A percentile compares a stretch with the other conserved stretches of the same genome.
Evolutionary conservation across 2,329 filamentous ascomycete species (phyloP).

Genomic region (Verticillium longisporum): DNA sequence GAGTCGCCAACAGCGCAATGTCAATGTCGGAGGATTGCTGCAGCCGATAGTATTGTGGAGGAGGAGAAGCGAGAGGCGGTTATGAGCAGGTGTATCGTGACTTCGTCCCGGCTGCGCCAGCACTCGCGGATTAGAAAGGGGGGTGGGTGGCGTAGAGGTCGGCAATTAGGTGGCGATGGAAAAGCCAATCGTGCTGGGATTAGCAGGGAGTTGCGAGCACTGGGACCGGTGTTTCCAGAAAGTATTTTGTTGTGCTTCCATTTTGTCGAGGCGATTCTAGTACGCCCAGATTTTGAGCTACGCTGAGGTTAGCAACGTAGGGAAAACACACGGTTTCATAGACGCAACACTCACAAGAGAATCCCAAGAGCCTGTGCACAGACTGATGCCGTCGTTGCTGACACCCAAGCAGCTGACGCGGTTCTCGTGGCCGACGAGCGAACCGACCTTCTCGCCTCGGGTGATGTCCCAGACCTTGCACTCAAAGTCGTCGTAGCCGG

Average conservation of each 20-base stretch:
- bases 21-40: not conserved
- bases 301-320: slow-evolving; percentile 29
- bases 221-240: slow-evolving; percentile 13
- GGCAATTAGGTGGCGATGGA: slow-evolving; percentile 12
- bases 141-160: slow-evolving; percentile 9
- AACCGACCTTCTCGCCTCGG: slow-evolving; percentile 93
- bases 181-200: slow-evolving; percentile 11
- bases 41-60: not conserved
- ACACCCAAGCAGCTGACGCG: slow-evolving; percentile 97
- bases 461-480: slow-evolving; percentile 99
- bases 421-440: slow-evolving; percentile 95
- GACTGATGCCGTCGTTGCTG: slow-evolving; percentile 97
- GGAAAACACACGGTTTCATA: slow-evolving; percentile 33
- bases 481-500: slow-evolving; percentile 97
- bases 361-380: slow-evolving; percentile 99
- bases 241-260: slow-evolving; percentile 7
- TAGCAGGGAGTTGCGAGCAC: slow-evolving; percentile 12
- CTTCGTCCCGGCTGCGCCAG: slow-evolving; percentile 6
- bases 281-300: slow-evolving; percentile 87
- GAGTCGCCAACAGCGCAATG: not conserved
- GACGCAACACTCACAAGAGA: slow-evolving; percentile 69
- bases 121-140: slow-evolving; percentile 13
- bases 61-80: not conserved
- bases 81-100: slow-evolving; percentile 1
- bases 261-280: slow-evolving; percentile 32